Base-by-base conservation (phyloP, 306 rosid species). In the Vigna unguiculata region DNA sequence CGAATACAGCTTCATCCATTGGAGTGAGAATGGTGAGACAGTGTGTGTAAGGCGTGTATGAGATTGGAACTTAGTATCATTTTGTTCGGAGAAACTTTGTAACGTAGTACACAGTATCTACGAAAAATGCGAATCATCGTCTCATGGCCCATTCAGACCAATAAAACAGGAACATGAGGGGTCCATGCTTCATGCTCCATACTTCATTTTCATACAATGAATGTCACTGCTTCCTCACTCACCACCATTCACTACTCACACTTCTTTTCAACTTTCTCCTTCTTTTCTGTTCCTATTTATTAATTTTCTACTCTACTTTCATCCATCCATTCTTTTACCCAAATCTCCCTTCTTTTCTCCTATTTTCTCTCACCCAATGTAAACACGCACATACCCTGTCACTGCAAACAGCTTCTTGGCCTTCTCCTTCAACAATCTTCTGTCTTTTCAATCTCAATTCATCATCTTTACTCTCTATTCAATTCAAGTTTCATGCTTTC, bases 361-460 rank as follows among this genome's bases (percentile, higher is more conserved):
- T 9, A 1, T 6, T 36, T 36, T 36, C 13, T 40, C 4, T 40
- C 45, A 2, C 2, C 45, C 3, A 9, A 40, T 9, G 45, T 40
- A 40, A 41, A 41, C 13, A 41, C 4, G 0, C 14, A 41, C 14
- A 41, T 3, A 9, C 14, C 3, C 45, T 40, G 3, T 9, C 24
- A 2, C 64, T 67, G 67, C 45, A 12, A 9, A 17, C 71, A 77
- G 75, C 74, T 81, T 71, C 25, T 63, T 53, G 7, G 0, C 46
- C 11, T 51, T 69, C 61, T 81, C 11, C 68, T 49, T 51, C 80
- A 57, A 24, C 16, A 25, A 21, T 67, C 38, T 58, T 67, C 61
- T 11, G 15, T 40, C 54, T 59, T 53, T 76, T 17, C 25, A 38
- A 43, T 12, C 14, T 30, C 30, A 15, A 14, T 61, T 61, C 21